Conservation (phyloP, 768 basidiomycete genomes). For the Kockovaella imperatae region DNA sequence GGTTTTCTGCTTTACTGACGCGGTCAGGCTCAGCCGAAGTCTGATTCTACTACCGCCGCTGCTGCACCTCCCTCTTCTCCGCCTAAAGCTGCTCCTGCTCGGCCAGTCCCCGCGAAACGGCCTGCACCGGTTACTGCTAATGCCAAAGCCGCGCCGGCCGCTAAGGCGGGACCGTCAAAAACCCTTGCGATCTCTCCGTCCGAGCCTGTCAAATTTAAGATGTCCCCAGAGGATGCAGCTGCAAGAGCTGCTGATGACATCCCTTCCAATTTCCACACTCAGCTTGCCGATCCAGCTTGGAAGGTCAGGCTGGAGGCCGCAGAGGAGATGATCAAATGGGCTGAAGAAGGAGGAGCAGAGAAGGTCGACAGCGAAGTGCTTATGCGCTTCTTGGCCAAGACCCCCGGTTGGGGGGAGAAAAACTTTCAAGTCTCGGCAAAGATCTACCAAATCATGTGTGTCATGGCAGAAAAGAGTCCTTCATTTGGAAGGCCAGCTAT, state of each 20-base stretch:
- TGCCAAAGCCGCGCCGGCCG: constrained; percentile 41
- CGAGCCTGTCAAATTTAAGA: constrained; percentile 84
- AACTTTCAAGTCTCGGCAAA: constrained; percentile 96
- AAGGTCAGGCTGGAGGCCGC: constrained; percentile 79
- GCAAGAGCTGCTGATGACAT: constrained; percentile 63
- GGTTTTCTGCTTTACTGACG: background rate
- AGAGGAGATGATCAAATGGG: constrained; percentile 77
- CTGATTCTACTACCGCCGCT: constrained; percentile 2
- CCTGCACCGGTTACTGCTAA: constrained; percentile 28
- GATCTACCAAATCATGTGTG: constrained; percentile 65
- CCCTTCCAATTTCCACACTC: constrained; percentile 61
- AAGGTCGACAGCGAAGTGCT: constrained; percentile 77
- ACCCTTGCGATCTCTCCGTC: constrained; percentile 51
- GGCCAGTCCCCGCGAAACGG: constrained; percentile 36
- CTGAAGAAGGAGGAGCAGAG: constrained; percentile 56
- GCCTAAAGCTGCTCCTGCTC: constrained; percentile 19
- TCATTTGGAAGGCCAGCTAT: constrained; percentile 77
- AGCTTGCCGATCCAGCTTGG: constrained; percentile 84
- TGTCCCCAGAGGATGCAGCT: constrained; percentile 87
- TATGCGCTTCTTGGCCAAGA: constrained; percentile 77
- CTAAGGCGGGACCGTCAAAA: constrained; percentile 49
- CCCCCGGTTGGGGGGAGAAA: constrained; percentile 90
- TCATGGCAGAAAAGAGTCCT: constrained; percentile 69
- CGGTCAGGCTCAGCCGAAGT: constrained; percentile 3
- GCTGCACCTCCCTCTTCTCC: background rate